phyloP scores from a whole-genome alignment of 2,329 filamentous ascomycete genomes.

The Exophiala sp. region DNA sequence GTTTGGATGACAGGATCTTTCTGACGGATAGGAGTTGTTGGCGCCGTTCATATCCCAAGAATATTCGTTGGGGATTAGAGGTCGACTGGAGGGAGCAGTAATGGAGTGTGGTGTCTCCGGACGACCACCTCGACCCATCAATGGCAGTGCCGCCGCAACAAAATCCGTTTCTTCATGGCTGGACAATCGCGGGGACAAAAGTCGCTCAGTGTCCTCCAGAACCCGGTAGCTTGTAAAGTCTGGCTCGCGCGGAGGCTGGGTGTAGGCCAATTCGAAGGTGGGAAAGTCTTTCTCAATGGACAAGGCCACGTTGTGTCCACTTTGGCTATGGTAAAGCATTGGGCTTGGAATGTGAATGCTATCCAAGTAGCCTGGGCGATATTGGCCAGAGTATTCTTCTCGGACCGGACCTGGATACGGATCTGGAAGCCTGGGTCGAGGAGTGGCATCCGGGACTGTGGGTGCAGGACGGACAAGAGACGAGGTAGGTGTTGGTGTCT shows the following conservation, averaged over 20 bases:
- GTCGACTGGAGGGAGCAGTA: no score
- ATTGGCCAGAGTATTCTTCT: background rate
- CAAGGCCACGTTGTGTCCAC: background rate
- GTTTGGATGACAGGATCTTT: background rate
- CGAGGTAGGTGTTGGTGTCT: background rate
- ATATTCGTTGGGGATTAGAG: background rate
- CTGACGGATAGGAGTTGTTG: background rate
- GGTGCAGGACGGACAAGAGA: background rate
- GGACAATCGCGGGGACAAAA: background rate
- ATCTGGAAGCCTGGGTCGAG: background rate
- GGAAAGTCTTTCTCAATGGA: background rate
- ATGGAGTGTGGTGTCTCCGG: no score
- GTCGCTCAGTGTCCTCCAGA: background rate
- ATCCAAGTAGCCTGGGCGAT: constrained; percentile 4
- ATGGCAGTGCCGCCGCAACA: background rate
- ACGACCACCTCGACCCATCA: background rate
- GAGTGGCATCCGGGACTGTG: background rate
- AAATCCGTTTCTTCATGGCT: background rate
- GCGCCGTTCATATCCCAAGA: background rate
- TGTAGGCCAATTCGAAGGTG: constrained; percentile 4
- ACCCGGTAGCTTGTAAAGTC: constrained; percentile 9
- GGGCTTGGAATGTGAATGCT: constrained; percentile 22
- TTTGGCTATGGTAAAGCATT: constrained; percentile 19
- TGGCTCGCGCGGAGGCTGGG: constrained; percentile 8
- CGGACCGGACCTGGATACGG: background rate